phyloP scores from a whole-genome alignment of 1,284 basidiomycete species.

The Takashimella tepidaria region DNA sequence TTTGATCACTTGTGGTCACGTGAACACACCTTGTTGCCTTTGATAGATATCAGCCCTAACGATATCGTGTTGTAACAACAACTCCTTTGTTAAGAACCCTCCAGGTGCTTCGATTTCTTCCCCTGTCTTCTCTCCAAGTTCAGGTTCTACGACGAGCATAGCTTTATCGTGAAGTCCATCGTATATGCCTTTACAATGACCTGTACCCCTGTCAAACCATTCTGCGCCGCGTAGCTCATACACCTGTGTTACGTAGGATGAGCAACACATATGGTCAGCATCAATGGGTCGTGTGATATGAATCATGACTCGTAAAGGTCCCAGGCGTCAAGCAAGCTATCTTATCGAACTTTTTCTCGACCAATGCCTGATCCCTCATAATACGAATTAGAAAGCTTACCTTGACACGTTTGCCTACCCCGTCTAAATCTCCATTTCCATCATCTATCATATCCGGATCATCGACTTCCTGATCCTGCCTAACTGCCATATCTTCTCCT shows the following conservation, averaged over 20 bases:
- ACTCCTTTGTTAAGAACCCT: constrained; percentile 43
- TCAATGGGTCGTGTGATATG: no score
- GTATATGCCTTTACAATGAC: constrained; percentile 84
- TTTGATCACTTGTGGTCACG: no score
- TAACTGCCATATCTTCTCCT: background rate
- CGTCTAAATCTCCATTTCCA: constrained; percentile 4
- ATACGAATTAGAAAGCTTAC: no score
- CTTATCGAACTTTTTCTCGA: no score
- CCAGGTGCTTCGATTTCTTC: constrained; percentile 30
- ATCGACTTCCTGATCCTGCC: background rate
- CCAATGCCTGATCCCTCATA: no score
- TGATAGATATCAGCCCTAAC: constrained; percentile 74
- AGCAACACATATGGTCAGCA: no score
- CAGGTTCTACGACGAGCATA: constrained; percentile 74
- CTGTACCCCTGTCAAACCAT: constrained; percentile 92
- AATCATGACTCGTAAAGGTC: no score
- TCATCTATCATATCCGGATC: constrained; percentile 4
- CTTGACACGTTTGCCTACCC: constrained; percentile 24
- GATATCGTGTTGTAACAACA: constrained; percentile 40
- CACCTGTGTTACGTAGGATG: constrained; percentile 60
- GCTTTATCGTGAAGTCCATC: constrained; percentile 72
- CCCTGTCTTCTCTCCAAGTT: constrained; percentile 58
- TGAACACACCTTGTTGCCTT: constrained; percentile 90
- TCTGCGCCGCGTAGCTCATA: constrained; percentile 82
- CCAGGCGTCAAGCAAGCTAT: no score